phyloP scores from a whole-genome alignment of 805 yeast genomes.

The Wickerhamiella dianesei region DNA sequence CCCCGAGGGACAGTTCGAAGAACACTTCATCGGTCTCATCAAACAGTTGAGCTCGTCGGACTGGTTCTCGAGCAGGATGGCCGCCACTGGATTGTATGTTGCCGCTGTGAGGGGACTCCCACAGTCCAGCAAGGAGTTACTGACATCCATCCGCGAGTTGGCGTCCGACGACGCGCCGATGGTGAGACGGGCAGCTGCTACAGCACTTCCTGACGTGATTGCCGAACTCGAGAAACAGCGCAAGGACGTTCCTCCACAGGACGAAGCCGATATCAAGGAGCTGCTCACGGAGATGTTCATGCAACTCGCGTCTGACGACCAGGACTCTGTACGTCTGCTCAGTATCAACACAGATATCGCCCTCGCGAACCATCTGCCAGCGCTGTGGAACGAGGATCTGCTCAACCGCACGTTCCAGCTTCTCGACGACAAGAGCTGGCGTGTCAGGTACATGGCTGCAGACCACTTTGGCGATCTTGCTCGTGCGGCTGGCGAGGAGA shows the following conservation, averaged over 20 bases:
- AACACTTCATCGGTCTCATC: conserved; percentile 60
- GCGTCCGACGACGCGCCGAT: conserved; percentile 89
- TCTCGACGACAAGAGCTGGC: conserved; percentile 87
- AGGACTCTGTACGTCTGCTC: conserved; percentile 87
- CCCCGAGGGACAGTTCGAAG: conserved; percentile 44
- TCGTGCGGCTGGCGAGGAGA: conserved; percentile 33
- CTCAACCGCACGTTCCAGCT: conserved; percentile 45
- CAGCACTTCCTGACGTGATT: conserved; percentile 62
- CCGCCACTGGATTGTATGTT: conserved; percentile 66
- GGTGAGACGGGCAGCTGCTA: conserved; percentile 93
- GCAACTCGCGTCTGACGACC: conserved; percentile 65
- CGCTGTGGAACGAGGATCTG: conserved; percentile 17
- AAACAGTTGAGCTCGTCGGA: conserved; percentile 70
- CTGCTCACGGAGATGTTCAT: conserved; percentile 71
- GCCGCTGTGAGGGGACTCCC: conserved; percentile 18
- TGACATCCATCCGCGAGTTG: conserved; percentile 54
- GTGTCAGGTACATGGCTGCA: conserved; percentile 97
- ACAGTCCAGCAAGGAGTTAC: conserved; percentile 39
- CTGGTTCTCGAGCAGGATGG: conserved; percentile 90
- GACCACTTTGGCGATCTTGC: conserved; percentile 75
- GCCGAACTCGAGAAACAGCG: conserved; percentile 31
- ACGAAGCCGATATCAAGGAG: conserved; percentile 30
- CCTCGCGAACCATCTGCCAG: conserved; percentile 35
- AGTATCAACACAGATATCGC: conserved; percentile 80
- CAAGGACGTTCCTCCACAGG: conserved; percentile 1